Evolutionary conservation across 2,329 filamentous ascomycete species (phyloP).

Genomic region (Helminthosporium solani): DNA sequence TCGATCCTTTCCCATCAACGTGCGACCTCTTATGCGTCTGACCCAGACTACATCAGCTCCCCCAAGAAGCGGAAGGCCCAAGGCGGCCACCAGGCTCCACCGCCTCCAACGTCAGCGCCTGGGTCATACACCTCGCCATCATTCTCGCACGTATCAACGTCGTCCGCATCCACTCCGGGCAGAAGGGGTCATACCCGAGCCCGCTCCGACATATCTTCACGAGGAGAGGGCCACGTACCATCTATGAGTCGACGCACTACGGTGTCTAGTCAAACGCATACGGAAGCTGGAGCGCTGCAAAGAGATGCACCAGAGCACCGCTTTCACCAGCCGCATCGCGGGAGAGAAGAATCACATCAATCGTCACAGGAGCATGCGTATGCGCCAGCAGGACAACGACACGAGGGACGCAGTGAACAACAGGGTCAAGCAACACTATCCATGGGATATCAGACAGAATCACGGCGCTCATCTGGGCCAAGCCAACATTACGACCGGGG

Average conservation of each 20-base stretch:
- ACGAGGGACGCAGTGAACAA: conserved; percentile 27
- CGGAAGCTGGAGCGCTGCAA: conserved; percentile 28
- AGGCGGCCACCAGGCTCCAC: conserved; percentile 53
- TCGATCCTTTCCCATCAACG: conserved; percentile 47
- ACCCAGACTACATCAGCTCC: conserved; percentile 68
- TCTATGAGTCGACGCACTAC: conserved; percentile 37
- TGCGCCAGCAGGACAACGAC: conserved; percentile 22
- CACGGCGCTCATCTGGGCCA: conserved; percentile 28
- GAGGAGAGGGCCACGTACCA: conserved; percentile 34
- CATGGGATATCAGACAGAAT: conserved; percentile 36
- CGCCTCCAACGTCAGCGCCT: conserved; percentile 53
- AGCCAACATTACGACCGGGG: conserved; percentile 36
- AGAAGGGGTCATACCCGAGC: conserved; percentile 64
- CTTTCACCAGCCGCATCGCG: conserved; percentile 16
- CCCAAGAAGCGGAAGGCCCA: conserved; percentile 82
- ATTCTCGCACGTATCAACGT: conserved; percentile 59
- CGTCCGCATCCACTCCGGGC: conserved; percentile 56
- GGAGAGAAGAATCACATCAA: conserved; percentile 22
- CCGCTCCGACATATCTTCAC: conserved; percentile 61
- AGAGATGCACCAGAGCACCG: conserved; percentile 27
- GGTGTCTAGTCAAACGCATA: conserved; percentile 32
- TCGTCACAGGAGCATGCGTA: conserved; percentile 23
- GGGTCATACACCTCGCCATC: conserved; percentile 51
- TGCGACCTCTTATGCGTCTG: conserved; percentile 52
- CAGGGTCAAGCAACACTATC: conserved; percentile 26